phyloP scores from a whole-genome alignment of 108 stramenopile species.

The Chaetoceros tenuissimus region DNA sequence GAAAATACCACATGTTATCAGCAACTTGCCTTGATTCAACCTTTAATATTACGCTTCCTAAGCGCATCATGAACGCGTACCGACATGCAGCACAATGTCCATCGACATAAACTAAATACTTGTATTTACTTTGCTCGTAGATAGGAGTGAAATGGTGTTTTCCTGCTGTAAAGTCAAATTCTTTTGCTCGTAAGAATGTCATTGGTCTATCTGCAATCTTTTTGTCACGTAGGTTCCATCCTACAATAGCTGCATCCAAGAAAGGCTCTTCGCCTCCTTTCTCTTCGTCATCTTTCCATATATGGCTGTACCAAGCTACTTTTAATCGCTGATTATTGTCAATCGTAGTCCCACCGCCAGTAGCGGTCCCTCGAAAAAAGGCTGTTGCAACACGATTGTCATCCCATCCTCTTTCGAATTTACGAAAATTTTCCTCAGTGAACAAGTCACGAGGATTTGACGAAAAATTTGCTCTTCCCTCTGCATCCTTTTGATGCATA shows the following conservation, averaged over 20 bases:
- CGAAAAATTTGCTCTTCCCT: slow-evolving; percentile 62
- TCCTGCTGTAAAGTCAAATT: slow-evolving; percentile 88
- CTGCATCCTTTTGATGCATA: slow-evolving; percentile 54
- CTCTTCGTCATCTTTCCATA: slow-evolving; percentile 84
- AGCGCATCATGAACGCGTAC: slow-evolving; percentile 99
- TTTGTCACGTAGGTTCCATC: slow-evolving; percentile 97
- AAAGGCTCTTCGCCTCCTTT: slow-evolving; percentile 84
- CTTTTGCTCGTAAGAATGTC: slow-evolving; percentile 73
- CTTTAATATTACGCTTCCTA: slow-evolving; percentile 97
- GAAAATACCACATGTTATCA: slow-evolving; percentile 99
- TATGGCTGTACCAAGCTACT: slow-evolving; percentile 62
- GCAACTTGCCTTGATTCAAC: slow-evolving; percentile 88
- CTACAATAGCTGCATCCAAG: slow-evolving; percentile 94
- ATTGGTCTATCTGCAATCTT: slow-evolving; percentile 81
- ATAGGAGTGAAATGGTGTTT: slow-evolving; percentile 94
- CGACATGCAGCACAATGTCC: slow-evolving; percentile 99
- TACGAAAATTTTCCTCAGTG: slow-evolving; percentile 94
- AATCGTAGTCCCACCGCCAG: slow-evolving; percentile 93
- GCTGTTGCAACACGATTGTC: slow-evolving; percentile 88
- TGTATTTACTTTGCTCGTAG: slow-evolving; percentile 96
- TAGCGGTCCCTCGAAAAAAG: slow-evolving; percentile 98
- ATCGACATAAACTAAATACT: slow-evolving; percentile 97
- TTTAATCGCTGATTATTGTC: slow-evolving; percentile 97
- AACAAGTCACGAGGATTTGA: slow-evolving; percentile 92
- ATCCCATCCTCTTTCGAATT: slow-evolving; percentile 93